phyloP scores from a whole-genome alignment of 2,329 filamentous ascomycete genomes.

The Bimuria novae-zelandiae region DNA sequence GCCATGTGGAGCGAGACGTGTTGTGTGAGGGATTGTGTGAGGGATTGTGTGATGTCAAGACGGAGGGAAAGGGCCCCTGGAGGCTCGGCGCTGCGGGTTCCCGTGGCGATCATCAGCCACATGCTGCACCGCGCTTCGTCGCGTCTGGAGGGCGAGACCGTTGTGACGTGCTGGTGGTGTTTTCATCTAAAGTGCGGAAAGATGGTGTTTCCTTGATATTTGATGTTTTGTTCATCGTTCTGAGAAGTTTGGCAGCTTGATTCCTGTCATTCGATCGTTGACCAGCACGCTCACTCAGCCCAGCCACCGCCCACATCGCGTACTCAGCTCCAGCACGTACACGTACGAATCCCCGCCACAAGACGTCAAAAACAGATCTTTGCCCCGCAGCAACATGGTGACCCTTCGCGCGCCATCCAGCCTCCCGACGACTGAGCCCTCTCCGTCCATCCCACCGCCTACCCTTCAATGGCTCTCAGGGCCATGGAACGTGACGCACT shows the following conservation, averaged over 20 bases:
- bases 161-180: background rate
- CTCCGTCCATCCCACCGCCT: slow-evolving; percentile 29
- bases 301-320: background rate
- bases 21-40: slow-evolving; percentile 4
- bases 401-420: slow-evolving; percentile 36
- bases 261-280: background rate
- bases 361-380: background rate
- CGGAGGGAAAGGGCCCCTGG: slow-evolving; percentile 1
- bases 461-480: slow-evolving; percentile 45
- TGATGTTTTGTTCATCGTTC: background rate
- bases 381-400: slow-evolving; percentile 15
- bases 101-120: slow-evolving; percentile 9
- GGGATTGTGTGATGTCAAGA: slow-evolving; percentile 11
- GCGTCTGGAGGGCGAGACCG: background rate
- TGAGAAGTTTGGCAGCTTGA: background rate
- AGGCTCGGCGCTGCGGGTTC: background rate
- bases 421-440: slow-evolving; percentile 19
- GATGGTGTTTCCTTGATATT: background rate
- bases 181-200: background rate
- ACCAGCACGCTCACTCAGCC: background rate
- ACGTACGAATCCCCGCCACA: background rate
- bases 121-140: background rate
- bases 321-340: background rate
- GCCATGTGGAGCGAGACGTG: slow-evolving; percentile 2
- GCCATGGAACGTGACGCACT: slow-evolving; percentile 46